These are phyloP conservation scores for Sequoia sempervirens DNA, from an alignment of 75 land plant species.

Conservation along the genomic window DNA sequence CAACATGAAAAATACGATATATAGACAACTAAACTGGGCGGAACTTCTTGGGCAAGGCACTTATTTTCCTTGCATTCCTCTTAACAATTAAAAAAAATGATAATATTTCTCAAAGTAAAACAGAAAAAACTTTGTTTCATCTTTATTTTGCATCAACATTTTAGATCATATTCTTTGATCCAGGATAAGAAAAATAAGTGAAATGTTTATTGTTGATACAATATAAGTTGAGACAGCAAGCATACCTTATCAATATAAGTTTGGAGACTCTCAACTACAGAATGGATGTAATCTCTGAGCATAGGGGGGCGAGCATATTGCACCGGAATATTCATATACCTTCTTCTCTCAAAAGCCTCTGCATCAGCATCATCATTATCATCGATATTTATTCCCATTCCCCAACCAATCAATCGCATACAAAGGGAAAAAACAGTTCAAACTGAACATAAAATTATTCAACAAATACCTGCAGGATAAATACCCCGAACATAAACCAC, in stretches of 20 bases:
- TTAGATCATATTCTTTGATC: not conserved
- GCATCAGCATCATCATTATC: not conserved
- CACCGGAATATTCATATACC: conserved; percentile 77
- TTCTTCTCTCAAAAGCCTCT: conserved; percentile 86
- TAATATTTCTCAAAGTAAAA: too few relatives aligned
- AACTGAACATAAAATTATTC: not conserved
- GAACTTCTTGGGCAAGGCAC: not conserved
- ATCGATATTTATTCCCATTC: not conserved
- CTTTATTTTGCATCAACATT: not conserved
- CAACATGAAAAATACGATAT: not conserved
- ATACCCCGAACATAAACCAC: conserved; percentile 73
- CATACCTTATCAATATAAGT: conserved; percentile 71
- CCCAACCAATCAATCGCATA: not conserved
- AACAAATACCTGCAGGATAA: conserved; percentile 70
- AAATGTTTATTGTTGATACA: not conserved
- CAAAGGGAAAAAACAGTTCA: not conserved
- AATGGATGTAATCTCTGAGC: conserved; percentile 67
- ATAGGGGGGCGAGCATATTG: conserved; percentile 78
- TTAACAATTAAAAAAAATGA: not conserved
- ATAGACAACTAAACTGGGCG: too few relatives aligned
- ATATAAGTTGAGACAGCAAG: not conserved
- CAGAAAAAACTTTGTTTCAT: too few relatives aligned
- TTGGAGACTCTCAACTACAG: conserved; percentile 49
- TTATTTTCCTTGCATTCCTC: not conserved
- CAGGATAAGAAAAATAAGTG: not conserved